Evolutionary conservation across 139 green algal species (phyloP), one percentile per base, ranked within the genome.

Genomic region (Raphidocelis subcapitata): DNA sequence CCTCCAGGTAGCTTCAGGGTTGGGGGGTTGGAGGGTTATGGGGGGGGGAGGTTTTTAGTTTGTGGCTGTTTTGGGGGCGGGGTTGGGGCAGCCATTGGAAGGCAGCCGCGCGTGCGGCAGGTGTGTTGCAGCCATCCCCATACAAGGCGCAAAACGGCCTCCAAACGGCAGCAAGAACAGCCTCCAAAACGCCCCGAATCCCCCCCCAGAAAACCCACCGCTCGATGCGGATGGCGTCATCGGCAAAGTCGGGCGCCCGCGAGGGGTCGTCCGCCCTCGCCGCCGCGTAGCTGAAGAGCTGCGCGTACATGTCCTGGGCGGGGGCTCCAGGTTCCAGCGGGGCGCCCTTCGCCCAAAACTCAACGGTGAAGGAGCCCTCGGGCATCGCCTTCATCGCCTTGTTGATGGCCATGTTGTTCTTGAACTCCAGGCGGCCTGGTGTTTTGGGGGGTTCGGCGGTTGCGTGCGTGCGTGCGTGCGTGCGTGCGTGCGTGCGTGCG

Each of bases 401-500:
- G 75, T 92, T 90, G 26, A 94, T 67, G 8, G 90, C 92, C 44
- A 92, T 84, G 84, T 94, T 94, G 86, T 96, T 96, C 31, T 86
- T 79, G 74, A 96, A 94, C 63, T 74, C 63, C 23, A 95, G 70
- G 0, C 35, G 52, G 52, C 72, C 72, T 31, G n/a, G 10, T 14
- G n/a, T n/a, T n/a, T n/a, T n/a, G 24, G 54, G 5, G n/a, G 24
- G 24, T 62, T 28, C n/a, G n/a, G n/a, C n/a, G n/a, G n/a, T n/a
- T n/a, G n/a, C n/a, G n/a, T n/a, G n/a, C n/a, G n/a, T n/a, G n/a
- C n/a, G n/a, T n/a, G n/a, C n/a, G n/a, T n/a, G n/a, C n/a, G n/a
- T n/a, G n/a, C n/a, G n/a, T n/a, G n/a, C n/a, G n/a, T n/a, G n/a
- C n/a, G n/a, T n/a, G n/a, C n/a, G n/a, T n/a, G n/a, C n/a, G n/a